Evolutionary conservation across 768 basidiomycete genomes (phyloP).

Genomic region (Macrolepiota dolichaula): DNA sequence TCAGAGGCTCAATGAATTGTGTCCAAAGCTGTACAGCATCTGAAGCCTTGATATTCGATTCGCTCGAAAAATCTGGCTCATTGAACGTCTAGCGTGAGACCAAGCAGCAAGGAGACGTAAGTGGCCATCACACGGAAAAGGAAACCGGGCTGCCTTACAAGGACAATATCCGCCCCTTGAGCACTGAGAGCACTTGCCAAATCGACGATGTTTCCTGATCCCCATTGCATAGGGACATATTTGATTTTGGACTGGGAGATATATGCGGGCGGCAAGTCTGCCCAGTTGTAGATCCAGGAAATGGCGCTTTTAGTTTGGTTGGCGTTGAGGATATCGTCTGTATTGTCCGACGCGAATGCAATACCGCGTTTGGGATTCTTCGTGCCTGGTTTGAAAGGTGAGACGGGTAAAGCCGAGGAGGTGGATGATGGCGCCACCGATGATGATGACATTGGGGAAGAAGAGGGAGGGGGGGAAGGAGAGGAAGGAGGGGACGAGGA

Average conservation of each 20-base stretch:
- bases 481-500: constrained; percentile 15
- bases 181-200: constrained; percentile 35
- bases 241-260: constrained; percentile 39
- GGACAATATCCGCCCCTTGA: constrained; percentile 45
- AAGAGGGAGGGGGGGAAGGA: constrained; percentile 12
- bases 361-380: constrained; percentile 48
- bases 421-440: background rate
- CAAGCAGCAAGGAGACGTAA: constrained; percentile 21
- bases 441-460: background rate
- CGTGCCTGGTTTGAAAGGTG: constrained; percentile 16
- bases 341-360: constrained; percentile 35
- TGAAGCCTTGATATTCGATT: constrained; percentile 42
- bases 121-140: constrained; percentile 22
- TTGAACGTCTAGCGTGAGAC: constrained; percentile 30
- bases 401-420: background rate
- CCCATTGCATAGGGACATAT: constrained; percentile 56
- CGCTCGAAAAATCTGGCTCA: constrained; percentile 52
- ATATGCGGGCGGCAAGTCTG: constrained; percentile 37
- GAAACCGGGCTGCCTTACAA: constrained; percentile 31
- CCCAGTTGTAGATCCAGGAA: constrained; percentile 57
- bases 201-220: constrained; percentile 33
- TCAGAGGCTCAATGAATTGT: constrained; percentile 54
- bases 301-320: constrained; percentile 42
- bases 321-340: constrained; percentile 39
- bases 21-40: constrained; percentile 56